Evolutionary conservation across 2,329 filamentous ascomycete species (phyloP), one percentile per base, ranked within the genome.

Genomic region (Colletotrichum chlorophyti): DNA sequence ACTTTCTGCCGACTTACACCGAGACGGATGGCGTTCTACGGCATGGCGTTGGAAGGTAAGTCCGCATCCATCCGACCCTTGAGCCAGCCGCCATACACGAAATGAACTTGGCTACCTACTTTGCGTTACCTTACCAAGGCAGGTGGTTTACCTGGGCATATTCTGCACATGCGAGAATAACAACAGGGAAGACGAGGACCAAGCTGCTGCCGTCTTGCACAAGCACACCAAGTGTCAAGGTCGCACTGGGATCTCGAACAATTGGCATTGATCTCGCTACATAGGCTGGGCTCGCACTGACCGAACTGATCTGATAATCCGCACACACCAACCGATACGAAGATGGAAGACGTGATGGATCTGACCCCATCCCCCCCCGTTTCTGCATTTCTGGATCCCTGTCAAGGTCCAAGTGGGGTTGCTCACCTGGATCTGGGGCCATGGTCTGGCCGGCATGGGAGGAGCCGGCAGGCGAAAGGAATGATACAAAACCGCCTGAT

Each of bases 221-320:
- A 29, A 15, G 23, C 31, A 52, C 17, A 24, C 31, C 10, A n/a
- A 11, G 27, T 19, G 17, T 19, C 35, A 38, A 38, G 35, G 35
- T 38, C 34, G 15, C 17, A 19, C n/a, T n/a, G n/a, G n/a, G n/a
- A n/a, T n/a, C n/a, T n/a, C n/a, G n/a, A n/a, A n/a, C n/a, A n/a
- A n/a, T n/a, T n/a, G n/a, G n/a, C n/a, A n/a, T n/a, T n/a, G n/a
- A n/a, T n/a, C n/a, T n/a, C n/a, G n/a, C n/a, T n/a, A n/a, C n/a
- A n/a, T n/a, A n/a, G n/a, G n/a, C n/a, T n/a, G n/a, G n/a, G n/a
- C n/a, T n/a, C n/a, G 47, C 15, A 37, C 35, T 21, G 37, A 49
- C 23, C 9, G n/a, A 34, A 46, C 50, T 49, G 50, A 55, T 59
- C 55, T 59, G 50, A 59, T 43, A 59, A 59, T 51, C 55, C 55